phyloP scores from a whole-genome alignment of 2,329 filamentous ascomycete species.

The Penicillium sclerotigenum region DNA sequence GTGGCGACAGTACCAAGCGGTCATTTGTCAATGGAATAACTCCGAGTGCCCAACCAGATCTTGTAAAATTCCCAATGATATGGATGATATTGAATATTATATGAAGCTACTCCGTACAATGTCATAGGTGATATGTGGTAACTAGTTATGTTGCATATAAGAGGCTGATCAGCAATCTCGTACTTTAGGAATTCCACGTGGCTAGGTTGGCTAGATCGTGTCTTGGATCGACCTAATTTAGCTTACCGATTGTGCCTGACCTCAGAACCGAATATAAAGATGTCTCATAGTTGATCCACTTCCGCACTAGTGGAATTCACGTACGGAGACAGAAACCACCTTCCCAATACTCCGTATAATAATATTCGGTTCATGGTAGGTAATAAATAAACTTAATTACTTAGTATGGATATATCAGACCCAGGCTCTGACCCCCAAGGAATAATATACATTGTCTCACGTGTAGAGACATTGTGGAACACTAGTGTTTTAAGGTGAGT shows the following conservation, averaged over 20 bases:
- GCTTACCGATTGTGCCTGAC: background rate
- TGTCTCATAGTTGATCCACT: background rate
- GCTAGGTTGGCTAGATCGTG: constrained; percentile 3
- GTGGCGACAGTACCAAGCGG: background rate
- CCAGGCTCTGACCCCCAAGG: no score
- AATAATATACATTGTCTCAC: background rate
- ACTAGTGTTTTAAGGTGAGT: background rate
- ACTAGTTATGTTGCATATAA: background rate
- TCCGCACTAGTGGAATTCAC: background rate
- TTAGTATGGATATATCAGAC: no score
- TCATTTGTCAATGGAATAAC: background rate
- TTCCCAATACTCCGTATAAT: background rate
- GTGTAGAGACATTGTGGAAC: background rate
- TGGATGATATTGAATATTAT: no score
- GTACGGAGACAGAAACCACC: background rate
- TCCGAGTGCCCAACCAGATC: background rate
- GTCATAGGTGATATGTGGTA: background rate
- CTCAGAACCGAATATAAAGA: background rate
- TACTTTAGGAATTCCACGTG: constrained; percentile 2
- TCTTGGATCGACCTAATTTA: background rate
- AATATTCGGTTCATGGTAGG: background rate
- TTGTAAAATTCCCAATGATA: background rate
- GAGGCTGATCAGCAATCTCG: background rate
- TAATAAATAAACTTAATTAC: background rate
- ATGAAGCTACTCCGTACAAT: no score